Evolutionary conservation across 768 basidiomycete species (phyloP).

Genomic region (Leucosporidium scottii): DNA sequence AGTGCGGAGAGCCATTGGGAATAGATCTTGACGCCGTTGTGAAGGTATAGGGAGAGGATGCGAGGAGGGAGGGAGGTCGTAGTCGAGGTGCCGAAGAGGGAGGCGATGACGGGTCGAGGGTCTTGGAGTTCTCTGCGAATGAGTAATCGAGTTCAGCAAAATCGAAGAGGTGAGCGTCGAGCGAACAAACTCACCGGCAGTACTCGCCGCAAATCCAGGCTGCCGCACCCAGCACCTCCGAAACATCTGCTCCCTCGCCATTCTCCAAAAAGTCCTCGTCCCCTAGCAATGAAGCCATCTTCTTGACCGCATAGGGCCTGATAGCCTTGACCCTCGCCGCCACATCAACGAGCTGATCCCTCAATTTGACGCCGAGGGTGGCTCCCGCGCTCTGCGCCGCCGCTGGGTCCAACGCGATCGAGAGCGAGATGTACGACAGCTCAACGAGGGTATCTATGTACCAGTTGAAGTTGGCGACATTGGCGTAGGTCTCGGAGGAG

Average conservation of each 20-base stretch:
- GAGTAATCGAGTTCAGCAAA: constrained; percentile 1
- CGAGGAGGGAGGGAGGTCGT: constrained; percentile 54
- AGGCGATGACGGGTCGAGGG: constrained; percentile 63
- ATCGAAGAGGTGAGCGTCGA: neutral
- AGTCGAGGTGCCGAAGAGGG: constrained; percentile 56
- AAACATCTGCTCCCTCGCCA: constrained; percentile 41
- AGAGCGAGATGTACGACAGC: constrained; percentile 69
- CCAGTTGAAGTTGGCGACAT: constrained; percentile 93
- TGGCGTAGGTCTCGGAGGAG: constrained; percentile 72
- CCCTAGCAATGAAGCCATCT: constrained; percentile 71
- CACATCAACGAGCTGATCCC: constrained; percentile 79
- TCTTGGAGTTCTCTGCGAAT: constrained; percentile 63
- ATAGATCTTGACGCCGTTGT: constrained; percentile 77
- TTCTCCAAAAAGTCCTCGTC: constrained; percentile 62
- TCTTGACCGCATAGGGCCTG: constrained; percentile 68
- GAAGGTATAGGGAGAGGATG: constrained; percentile 70
- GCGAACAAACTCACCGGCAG: constrained; percentile 57
- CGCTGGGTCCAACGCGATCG: constrained; percentile 16
- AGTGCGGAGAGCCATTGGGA: constrained; percentile 73
- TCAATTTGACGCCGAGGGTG: constrained; percentile 66
- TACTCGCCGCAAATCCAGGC: constrained; percentile 97
- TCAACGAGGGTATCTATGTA: constrained; percentile 91
- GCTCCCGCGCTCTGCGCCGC: constrained; percentile 43
- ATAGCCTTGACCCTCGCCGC: constrained; percentile 70
- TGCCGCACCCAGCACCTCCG: constrained; percentile 84